Base-by-base conservation (phyloP, 106 monocot genomes). In the Dendrobium chrysotoxum region DNA sequence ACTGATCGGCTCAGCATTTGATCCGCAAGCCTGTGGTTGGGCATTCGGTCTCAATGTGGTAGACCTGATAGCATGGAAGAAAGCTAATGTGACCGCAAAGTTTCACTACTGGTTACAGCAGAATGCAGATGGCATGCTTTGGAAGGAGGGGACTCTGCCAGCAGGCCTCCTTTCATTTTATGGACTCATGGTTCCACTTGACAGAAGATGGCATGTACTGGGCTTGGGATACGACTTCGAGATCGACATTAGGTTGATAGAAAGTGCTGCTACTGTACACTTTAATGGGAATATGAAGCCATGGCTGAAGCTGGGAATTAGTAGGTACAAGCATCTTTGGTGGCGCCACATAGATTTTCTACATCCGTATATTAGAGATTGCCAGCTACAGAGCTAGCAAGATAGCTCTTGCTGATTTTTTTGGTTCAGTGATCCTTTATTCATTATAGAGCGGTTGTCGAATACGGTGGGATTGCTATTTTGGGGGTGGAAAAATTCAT, bases 11-110 rank as follows among this genome's bases (percentile, higher is more conserved):
- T 75, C 86, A 41, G 86, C 82, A 39, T 90, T 88, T 65, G 90
- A 92, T 72, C 92, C 92, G 26, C 89, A 90, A 64, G 89, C 84
- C n/a, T 92, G 92, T 75, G 89, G 78, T 0, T 92, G 92, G 92
- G 88, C 89, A 30, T 88, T 88, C 61, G 92, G 92, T 57, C 79
- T 92, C 84, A 92, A 92, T 70, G 79, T 92, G 12, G 84, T 92
- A 17, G 92, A 92, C 76, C 81, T 92, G 72, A 83, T 86, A 74
- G 88, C 86, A 74, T 92, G 92, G 92, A 89, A 85, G 81, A 92
- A 83, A 65, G 88, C 76, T 0, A 79, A 92, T 58, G 70, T 78
- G 30, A 92, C 92, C 4, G 84, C 75, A 1, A 73, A 71, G 54
- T 92, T 89, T 74, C 89, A 85, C 61, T 79, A 84, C 79, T 92